Base-by-base conservation (phyloP, 202 grass and related monocot genomes). In the Digitaria exilis region DNA sequence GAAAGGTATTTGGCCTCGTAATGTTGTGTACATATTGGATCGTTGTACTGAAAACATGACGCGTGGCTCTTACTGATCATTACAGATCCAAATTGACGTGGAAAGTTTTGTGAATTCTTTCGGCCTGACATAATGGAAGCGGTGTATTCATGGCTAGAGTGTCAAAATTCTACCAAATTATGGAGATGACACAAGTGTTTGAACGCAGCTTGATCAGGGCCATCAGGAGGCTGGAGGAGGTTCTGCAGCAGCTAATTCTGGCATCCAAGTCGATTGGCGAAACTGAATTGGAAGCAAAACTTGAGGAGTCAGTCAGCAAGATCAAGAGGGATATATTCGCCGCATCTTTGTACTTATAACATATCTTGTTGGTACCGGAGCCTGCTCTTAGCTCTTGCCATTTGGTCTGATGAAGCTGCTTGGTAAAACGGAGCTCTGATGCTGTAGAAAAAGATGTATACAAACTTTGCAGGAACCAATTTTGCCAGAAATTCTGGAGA, bases 301-400 rank as follows among this genome's bases (percentile, higher is more conserved):
- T 99, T 14, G 93, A 96, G 70, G 93, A 94, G 57, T 91, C 96
- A 12, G 93, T 99, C 39, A 80, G 71, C 19, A 99, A 99, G 89
- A 99, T 99, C 68, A 99, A 96, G 84, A 86, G 91, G 49, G 96
- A 99, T 62, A 99, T 99, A 32, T 99, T 99, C 17, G 96, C 96
- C 0, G 89, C 96, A 55, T 99, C 96, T 16, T 60, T 99, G 57
- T 98, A 98, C 86, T 71, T 98, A 83, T 98, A 91, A 71, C 42
- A 41, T 2, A 4, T n/a, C 24, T 45, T 66, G 59, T 8, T 85
- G 76, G 70, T 45, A 51, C 43, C 11, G 11, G 2, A 68, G 31
- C 0, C 39, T 9, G 1, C 4, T 3, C 5, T 30, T 71, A 69
- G 35, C 14, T 65, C 4, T n/a, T 54, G 60, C n/a, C n/a, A n/a